Evolutionary conservation across 2,329 filamentous ascomycete species (phyloP), one percentile per base, ranked within the genome.

Genomic region (Colletotrichum aenigma): DNA sequence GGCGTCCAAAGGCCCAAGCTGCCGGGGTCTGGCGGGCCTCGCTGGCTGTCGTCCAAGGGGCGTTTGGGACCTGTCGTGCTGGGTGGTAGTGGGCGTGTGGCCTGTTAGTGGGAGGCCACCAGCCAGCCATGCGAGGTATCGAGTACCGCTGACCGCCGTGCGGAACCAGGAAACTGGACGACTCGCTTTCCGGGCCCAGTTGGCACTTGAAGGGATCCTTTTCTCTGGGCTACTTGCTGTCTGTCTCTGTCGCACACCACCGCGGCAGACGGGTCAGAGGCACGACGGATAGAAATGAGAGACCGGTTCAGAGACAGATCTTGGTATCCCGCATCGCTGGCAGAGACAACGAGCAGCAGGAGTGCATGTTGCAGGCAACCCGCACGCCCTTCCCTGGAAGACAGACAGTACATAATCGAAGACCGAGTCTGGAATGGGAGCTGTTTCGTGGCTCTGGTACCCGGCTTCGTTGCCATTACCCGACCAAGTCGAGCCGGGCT

Each of bases 241-340:
- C 66, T 70, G 69, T 72, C 56, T 73, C 73, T 64, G 69, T 75
- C 61, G 30, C 38, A 75, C 72, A 75, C 72, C 68, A 71, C 60
- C 60, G 61, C 68, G 68, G 55, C 67, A 71, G 67, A 66, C 55
- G 72, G 72, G 43, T 21, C 36, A 61, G 72, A 71, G 69, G 56
- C 43, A 72, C 38, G 32, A 48, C 73, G 56, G 73, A 64, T 75
- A 48, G 56, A 64, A 75, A 68, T 64, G 64, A 68, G 62, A 71
- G 52, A 74, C 71, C 60, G 36, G 48, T 16, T 34, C 48, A 71
- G 67, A 71, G 73, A 75, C 56, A 65, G 55, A 67, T 67, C 69
- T 64, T 75, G 73, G 73, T 58, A 62, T 73, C 69, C 64, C 70
- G 58, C 70, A 67, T 68, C 21, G 43, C 32, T 72, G 62, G 55